Evolutionary conservation across 768 basidiomycete genomes (phyloP).

Genomic region (Tremella fuciformis): DNA sequence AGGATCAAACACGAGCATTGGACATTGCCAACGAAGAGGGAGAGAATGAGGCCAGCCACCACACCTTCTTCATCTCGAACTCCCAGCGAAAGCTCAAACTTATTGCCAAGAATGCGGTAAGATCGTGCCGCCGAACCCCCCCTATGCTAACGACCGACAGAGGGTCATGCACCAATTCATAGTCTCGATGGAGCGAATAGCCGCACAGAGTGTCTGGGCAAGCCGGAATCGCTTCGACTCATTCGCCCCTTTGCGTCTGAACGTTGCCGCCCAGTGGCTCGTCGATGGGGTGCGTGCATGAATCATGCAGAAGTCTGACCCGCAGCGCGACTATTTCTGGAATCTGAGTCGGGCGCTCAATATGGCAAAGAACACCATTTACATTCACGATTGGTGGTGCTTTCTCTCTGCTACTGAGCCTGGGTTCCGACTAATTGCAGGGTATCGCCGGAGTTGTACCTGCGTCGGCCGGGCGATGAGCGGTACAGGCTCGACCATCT

Average conservation of each 20-base stretch:
- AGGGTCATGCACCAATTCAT: constrained; percentile 98
- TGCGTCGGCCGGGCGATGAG: constrained; percentile 79
- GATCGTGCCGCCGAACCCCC: constrained; percentile 20
- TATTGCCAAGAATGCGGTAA: constrained; percentile 78
- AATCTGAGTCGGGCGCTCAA: constrained; percentile 86
- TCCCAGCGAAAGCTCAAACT: constrained; percentile 85
- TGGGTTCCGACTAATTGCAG: constrained; percentile 62
- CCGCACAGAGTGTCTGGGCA: constrained; percentile 71
- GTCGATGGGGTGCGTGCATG: constrained; percentile 78
- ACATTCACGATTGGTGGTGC: constrained; percentile 96
- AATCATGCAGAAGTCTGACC: not conserved
- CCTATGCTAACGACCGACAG: constrained; percentile 41
- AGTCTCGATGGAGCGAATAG: constrained; percentile 77
- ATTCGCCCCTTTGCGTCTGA: constrained; percentile 86
- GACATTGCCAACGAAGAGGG: constrained; percentile 55
- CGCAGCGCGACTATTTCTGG: constrained; percentile 95
- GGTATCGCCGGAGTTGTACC: constrained; percentile 64
- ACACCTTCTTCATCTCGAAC: constrained; percentile 91
- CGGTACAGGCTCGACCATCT: constrained; percentile 82
- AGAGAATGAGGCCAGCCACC: constrained; percentile 70
- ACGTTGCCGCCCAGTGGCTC: constrained; percentile 95
- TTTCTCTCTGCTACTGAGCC: constrained; percentile 11
- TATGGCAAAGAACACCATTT: constrained; percentile 80
- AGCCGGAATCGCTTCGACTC: constrained; percentile 84
- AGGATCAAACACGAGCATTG: constrained; percentile 46